phyloP scores from a whole-genome alignment of 257 asterid species.

The Nicotiana otophora region DNA sequence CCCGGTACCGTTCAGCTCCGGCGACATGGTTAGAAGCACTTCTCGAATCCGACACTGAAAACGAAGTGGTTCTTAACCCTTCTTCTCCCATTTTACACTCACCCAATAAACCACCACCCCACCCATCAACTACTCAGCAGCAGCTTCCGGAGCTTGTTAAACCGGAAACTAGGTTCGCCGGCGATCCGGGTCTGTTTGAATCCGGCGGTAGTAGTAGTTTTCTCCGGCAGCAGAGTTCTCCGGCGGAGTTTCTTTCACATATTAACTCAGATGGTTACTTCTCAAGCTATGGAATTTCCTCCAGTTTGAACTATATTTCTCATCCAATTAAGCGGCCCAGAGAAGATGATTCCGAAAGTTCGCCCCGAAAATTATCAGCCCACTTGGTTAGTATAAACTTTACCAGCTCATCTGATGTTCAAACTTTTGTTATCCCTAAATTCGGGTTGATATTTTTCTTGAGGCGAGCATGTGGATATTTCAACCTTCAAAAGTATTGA shows the following conservation, averaged over 20 bases:
- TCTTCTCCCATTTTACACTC: conserved; percentile 15
- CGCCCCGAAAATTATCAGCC: conserved; percentile 28
- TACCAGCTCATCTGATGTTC: neutral
- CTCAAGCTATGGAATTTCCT: conserved; percentile 56
- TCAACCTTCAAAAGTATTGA: neutral
- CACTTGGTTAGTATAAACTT: conserved; percentile 1
- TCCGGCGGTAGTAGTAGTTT: conserved; percentile 30
- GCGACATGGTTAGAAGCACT: conserved; percentile 87
- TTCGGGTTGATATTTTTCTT: no score
- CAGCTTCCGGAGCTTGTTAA: conserved; percentile 13
- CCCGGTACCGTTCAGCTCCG: conserved; percentile 85
- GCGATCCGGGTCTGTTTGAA: conserved; percentile 68
- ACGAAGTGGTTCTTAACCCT: conserved; percentile 46
- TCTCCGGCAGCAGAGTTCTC: conserved; percentile 86
- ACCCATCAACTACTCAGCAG: conserved; percentile 17
- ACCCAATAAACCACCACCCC: conserved; percentile 24
- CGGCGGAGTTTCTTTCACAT: conserved; percentile 70
- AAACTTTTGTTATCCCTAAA: neutral
- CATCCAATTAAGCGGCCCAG: conserved; percentile 51
- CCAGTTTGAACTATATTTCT: conserved; percentile 37
- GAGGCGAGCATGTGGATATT: neutral
- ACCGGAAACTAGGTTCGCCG: conserved; percentile 17
- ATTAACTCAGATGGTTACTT: conserved; percentile 52
- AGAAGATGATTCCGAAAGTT: conserved; percentile 46
- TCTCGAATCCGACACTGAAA: conserved; percentile 71